phyloP scores from a whole-genome alignment of 2,329 filamentous ascomycete genomes.

The Epichloe elymi region DNA sequence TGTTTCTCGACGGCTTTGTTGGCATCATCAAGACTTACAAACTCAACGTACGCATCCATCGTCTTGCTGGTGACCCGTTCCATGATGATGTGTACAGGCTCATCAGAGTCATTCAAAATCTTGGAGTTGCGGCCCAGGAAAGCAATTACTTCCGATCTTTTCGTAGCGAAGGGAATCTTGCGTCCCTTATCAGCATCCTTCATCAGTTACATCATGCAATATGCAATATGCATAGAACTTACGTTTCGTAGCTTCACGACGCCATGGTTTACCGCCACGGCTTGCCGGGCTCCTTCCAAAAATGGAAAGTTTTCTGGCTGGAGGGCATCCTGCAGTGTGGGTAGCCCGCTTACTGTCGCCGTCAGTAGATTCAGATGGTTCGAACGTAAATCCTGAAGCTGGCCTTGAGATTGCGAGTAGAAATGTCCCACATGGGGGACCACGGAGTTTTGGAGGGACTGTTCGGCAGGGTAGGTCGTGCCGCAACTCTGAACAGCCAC shows the following conservation, averaged over 20 bases:
- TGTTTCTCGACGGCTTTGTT: slow-evolving; percentile 37
- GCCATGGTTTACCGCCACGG: slow-evolving; percentile 21
- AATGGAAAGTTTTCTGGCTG: slow-evolving; percentile 32
- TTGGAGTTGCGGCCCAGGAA: slow-evolving; percentile 45
- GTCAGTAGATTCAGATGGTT: slow-evolving; percentile 24
- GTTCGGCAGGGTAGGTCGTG: not conserved
- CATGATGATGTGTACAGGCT: slow-evolving; percentile 52
- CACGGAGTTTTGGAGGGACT: not conserved
- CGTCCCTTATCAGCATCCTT: slow-evolving; percentile 1
- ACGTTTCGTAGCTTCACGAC: slow-evolving; percentile 40
- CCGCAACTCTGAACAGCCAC: not conserved
- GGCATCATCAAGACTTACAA: slow-evolving; percentile 38
- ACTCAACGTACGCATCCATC: slow-evolving; percentile 48
- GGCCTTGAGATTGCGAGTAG: not conserved
- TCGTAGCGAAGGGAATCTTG: slow-evolving; percentile 44
- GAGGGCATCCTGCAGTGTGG: slow-evolving; percentile 23
- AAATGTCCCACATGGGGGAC: not conserved
- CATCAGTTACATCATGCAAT: too few relatives aligned
- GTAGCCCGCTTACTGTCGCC: slow-evolving; percentile 18
- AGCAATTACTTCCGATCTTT: slow-evolving; percentile 40
- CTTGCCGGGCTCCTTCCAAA: slow-evolving; percentile 23
- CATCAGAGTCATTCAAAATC: slow-evolving; percentile 38
- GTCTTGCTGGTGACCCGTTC: slow-evolving; percentile 50
- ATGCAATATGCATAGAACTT: slow-evolving; percentile 13
- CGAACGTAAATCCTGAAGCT: slow-evolving; percentile 16